phyloP scores from a whole-genome alignment of 2,329 filamentous ascomycete genomes.

The Zelopaecilomyces penicillatus region DNA sequence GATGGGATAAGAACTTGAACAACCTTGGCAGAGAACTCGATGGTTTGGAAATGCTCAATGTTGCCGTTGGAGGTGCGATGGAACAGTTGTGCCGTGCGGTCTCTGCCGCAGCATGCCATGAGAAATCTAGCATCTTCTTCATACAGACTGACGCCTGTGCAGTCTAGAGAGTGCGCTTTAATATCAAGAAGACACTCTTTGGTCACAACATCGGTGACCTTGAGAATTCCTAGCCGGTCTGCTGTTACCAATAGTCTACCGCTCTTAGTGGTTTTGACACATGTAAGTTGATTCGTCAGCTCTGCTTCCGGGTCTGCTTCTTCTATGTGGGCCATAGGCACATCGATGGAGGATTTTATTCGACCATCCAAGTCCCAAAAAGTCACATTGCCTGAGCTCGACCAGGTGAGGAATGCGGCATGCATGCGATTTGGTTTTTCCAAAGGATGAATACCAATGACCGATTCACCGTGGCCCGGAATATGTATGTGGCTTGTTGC shows the following conservation, averaged over 20 bases:
- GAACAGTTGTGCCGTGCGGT: conserved; percentile 93
- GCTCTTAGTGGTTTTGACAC: conserved; percentile 50
- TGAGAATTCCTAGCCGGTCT: conserved; percentile 78
- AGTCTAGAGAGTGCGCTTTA: conserved; percentile 80
- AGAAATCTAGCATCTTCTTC: conserved; percentile 54
- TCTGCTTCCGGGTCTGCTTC: conserved; percentile 45
- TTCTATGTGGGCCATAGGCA: conserved; percentile 71
- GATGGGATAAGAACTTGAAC: conserved; percentile 66
- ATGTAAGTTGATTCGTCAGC: conserved; percentile 49
- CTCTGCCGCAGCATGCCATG: conserved; percentile 75
- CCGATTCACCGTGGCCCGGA: conserved; percentile 53
- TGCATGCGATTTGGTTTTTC: conserved; percentile 48
- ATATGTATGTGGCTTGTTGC: conserved; percentile 44
- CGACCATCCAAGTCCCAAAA: conserved; percentile 75
- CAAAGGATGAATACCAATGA: conserved; percentile 67
- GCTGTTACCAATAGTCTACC: conserved; percentile 68
- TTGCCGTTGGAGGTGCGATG: conserved; percentile 43
- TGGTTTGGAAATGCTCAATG: conserved; percentile 78
- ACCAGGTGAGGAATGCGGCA: conserved; percentile 84
- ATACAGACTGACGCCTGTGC: conserved; percentile 70
- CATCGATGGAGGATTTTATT: conserved; percentile 53
- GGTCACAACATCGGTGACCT: conserved; percentile 55
- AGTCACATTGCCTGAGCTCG: conserved; percentile 66
- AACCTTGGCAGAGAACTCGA: conserved; percentile 87
- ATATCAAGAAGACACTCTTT: conserved; percentile 58